Evolutionary conservation across 2,329 filamentous ascomycete genomes (phyloP).

Genomic region (Colletotrichum theobromicola): DNA sequence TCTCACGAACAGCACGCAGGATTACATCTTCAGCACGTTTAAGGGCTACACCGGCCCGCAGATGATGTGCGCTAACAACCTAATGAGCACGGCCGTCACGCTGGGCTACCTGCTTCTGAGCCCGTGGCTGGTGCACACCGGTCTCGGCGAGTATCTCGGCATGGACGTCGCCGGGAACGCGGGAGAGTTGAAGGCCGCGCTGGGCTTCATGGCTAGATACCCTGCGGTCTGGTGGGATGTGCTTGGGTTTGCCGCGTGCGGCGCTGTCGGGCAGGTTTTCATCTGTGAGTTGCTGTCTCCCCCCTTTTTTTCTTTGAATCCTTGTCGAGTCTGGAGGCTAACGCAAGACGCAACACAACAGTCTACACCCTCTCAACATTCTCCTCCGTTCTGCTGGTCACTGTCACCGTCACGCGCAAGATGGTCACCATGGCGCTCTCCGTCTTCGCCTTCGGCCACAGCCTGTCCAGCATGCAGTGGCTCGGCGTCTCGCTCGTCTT

Average conservation of each 20-base stretch:
- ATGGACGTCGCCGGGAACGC: conserved; percentile 68
- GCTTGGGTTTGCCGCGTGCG: conserved; percentile 86
- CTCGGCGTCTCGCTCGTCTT: conserved; percentile 92
- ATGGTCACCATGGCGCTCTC: conserved; percentile 99
- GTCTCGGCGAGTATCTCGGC: conserved; percentile 67
- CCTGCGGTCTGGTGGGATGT: conserved; percentile 87
- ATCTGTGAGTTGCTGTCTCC: conserved; percentile 67
- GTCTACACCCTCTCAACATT: conserved; percentile 94
- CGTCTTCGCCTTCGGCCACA: conserved; percentile 93
- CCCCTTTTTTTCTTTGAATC: not conserved
- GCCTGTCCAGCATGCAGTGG: conserved; percentile 88
- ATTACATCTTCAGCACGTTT: conserved; percentile 86
- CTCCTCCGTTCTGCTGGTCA: conserved; percentile 89
- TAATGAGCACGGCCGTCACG: conserved; percentile 83
- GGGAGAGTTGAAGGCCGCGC: conserved; percentile 80
- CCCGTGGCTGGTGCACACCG: conserved; percentile 78
- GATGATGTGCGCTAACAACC: conserved; percentile 99
- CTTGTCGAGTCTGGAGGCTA: not conserved
- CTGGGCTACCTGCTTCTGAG: conserved; percentile 76
- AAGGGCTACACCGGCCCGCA: conserved; percentile 87
- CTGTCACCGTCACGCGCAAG: conserved; percentile 95
- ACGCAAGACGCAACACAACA: conserved; percentile 30
- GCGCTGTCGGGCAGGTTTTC: conserved; percentile 93
- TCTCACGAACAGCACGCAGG: conserved; percentile 94
- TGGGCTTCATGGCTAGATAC: conserved; percentile 80